These are phyloP conservation scores for Tetragonia tetragonoides DNA, from an alignment of 148 eudicot genomes.

Conservation along the genomic window DNA sequence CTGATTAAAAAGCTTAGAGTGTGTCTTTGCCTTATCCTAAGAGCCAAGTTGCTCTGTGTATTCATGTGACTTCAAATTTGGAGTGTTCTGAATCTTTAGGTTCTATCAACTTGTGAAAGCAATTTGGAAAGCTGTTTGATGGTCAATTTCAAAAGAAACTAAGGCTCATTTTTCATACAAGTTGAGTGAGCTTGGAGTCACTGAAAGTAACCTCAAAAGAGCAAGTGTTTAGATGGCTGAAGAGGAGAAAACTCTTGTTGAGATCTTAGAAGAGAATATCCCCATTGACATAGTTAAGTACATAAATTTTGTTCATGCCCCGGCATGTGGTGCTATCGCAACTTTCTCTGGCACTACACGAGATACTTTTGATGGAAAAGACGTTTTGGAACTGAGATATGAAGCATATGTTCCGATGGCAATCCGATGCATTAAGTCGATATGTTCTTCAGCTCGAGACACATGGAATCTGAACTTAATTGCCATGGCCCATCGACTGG, in stretches of 20 bases:
- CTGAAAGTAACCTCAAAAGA: neutral
- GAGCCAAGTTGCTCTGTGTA: neutral
- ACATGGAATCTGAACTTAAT: constrained; percentile 56
- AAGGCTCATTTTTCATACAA: neutral
- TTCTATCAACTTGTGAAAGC: neutral
- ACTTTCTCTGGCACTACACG: constrained; percentile 93
- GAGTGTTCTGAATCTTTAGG: constrained; percentile 14
- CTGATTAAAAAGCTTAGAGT: neutral
- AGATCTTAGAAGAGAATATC: constrained; percentile 63
- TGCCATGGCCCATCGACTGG: constrained; percentile 72
- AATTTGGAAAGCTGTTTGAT: neutral
- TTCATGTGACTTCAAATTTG: constrained; percentile 5
- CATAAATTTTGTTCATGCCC: constrained; percentile 64
- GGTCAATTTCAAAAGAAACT: neutral
- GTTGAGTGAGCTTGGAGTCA: neutral
- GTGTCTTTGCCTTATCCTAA: neutral
- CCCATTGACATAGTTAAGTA: constrained; percentile 76
- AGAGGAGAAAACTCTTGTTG: constrained; percentile 59
- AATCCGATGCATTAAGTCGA: constrained; percentile 60
- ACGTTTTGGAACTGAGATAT: constrained; percentile 76
- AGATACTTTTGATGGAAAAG: constrained; percentile 73
- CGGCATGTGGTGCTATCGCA: constrained; percentile 74
- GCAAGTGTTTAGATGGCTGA: constrained; percentile 29
- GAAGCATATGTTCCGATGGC: constrained; percentile 95
- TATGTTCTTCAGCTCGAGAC: constrained; percentile 65